Base-by-base conservation (phyloP, 306 rosid species). In the Pyrus betulifolia region DNA sequence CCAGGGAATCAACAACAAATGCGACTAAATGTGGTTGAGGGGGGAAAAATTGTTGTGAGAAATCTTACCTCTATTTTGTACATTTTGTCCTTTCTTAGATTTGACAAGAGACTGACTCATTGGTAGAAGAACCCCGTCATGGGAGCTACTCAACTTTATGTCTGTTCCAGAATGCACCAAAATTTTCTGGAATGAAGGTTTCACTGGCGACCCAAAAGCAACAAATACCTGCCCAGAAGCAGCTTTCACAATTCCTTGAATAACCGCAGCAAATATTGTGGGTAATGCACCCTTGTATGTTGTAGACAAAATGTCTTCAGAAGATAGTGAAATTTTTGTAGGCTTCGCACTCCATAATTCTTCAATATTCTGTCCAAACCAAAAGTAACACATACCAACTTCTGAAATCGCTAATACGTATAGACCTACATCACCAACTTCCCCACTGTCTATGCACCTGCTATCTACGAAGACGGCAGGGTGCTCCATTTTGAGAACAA, bases 401-500 rank as follows among this genome's bases (percentile, higher is more conserved):
- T 92, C 99, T 40, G 99, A 90, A 81, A 92, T 87, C 55, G 97
- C 97, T 86, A 95, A 90, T 74, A 95, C 87, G 79, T 82, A 84
- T 22, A 90, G 68, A 46, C 88, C 88, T 69, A 83, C 62, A 60
- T 76, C 87, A 51, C 79, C 89, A 67, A 30, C 82, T 73, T 70
- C 89, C 54, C 70, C 88, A 5, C 73, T 83, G 31, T 75, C 74
- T 71, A 84, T 71, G 71, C 91, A 81, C 78, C 84, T 85, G 87
- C 95, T 86, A 78, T 95, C 97, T 40, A 95, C 82, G 63, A 95
- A 86, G 74, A 89, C 90, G 62, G 97, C 92, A 77, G 99, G 97
- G 80, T 92, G 93, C 78, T 92, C 99, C 97, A 92, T 90, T 27
- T 92, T 90, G 71, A 95, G 97, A 80, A 90, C 87, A 82, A 93